A percentile compares a stretch with the other conserved stretches of the same genome.
Evolutionary conservation across 2,329 filamentous ascomycete species (phyloP).

Genomic region (Fusarium sp.): DNA sequence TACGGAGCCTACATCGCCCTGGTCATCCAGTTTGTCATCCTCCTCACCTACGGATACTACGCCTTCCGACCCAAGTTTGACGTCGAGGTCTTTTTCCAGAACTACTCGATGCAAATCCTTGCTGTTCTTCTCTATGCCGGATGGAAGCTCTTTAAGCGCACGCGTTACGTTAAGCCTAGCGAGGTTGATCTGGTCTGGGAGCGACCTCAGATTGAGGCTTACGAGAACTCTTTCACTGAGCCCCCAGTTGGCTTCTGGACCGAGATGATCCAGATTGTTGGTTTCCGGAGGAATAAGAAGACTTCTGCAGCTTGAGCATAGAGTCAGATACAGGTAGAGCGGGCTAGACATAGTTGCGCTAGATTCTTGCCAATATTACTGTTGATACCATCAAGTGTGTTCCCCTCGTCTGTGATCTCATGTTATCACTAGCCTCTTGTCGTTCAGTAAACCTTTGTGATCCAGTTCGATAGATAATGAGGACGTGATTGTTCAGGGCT

Average conservation of each 20-base stretch:
- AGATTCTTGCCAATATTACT: background rate
- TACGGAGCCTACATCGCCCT: conserved; percentile 57
- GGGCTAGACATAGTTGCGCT: background rate
- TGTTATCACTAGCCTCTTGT: too few species aligned
- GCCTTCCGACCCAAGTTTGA: conserved; percentile 58
- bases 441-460: background rate
- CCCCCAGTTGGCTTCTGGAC: conserved; percentile 64
- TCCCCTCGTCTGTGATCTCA: too few species aligned
- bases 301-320: conserved; percentile 11
- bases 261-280: conserved; percentile 59
- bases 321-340: background rate
- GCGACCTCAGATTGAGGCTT: conserved; percentile 65
- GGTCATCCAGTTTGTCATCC: conserved; percentile 52
- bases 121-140: conserved; percentile 62
- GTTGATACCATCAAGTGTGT: background rate
- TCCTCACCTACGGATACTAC: conserved; percentile 64
- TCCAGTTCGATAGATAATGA: background rate
- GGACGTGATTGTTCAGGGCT: background rate
- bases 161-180: conserved; percentile 60
- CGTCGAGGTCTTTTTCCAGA: conserved; percentile 58
- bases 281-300: conserved; percentile 43
- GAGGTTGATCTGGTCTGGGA: conserved; percentile 71
- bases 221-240: conserved; percentile 62
- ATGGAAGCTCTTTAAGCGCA: conserved; percentile 73
- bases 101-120: conserved; percentile 68